Percentiles rank a stretch among this genome's conserved stretches.
Evolutionary conservation across 2,329 filamentous ascomycete species (phyloP).

Genomic region (Byssoonygena ceratinophila): DNA sequence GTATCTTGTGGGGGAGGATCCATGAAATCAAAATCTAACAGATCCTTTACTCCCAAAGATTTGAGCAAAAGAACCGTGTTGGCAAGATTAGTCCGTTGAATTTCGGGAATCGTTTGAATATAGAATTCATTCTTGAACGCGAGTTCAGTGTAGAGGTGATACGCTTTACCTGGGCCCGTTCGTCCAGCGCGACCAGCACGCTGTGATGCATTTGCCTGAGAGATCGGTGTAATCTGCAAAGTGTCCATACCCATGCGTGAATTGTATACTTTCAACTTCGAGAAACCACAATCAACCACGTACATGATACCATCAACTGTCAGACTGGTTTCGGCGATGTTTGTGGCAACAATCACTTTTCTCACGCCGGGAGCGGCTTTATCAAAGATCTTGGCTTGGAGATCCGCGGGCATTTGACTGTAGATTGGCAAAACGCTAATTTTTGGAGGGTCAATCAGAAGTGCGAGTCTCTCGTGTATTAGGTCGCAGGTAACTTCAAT

Average conservation of each 20-base stretch:
- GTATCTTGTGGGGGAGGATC: conserved; percentile 96
- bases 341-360: conserved; percentile 96
- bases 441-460: conserved; percentile 88
- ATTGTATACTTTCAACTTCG: conserved; percentile 97
- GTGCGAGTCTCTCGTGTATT: conserved; percentile 72
- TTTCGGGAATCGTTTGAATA: conserved; percentile 92
- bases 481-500: conserved; percentile 95
- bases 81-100: conserved; percentile 88
- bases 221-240: conserved; percentile 92
- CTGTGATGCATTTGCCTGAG: conserved; percentile 89
- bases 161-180: conserved; percentile 91
- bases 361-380: conserved; percentile 78
- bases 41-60: conserved; percentile 82
- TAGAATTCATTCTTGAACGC: conserved; percentile 96
- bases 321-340: conserved; percentile 95
- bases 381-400: conserved; percentile 97
- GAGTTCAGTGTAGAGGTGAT: conserved; percentile 84
- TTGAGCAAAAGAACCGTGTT: conserved; percentile 93
- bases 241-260: conserved; percentile 99
- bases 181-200: conserved; percentile 86
- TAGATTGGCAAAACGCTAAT: conserved; percentile 94
- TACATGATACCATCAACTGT: conserved; percentile 99
- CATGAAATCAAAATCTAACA: conserved; percentile 98
- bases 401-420: conserved; percentile 97
- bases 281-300: conserved; percentile 91